Percentiles rank a stretch among this genome's conserved stretches.
phyloP scores from a whole-genome alignment of 345 rosid genomes.

The Corchorus capsularis region DNA sequence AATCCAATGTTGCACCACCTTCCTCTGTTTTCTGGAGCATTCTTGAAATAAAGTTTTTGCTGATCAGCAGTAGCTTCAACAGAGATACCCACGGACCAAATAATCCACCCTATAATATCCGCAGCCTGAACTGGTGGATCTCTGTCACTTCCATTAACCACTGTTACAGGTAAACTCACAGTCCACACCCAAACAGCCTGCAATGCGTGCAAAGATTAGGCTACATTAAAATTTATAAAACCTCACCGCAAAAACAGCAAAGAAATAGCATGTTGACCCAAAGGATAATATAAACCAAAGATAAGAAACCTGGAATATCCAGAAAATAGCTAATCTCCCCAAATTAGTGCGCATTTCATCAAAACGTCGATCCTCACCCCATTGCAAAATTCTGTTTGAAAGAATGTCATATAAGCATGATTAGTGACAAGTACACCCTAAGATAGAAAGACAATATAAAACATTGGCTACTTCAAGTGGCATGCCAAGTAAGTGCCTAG shows the following conservation, averaged over 20 bases:
- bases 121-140: slow-evolving; percentile 59
- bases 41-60: slow-evolving; percentile 80
- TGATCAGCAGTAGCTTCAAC: slow-evolving; percentile 85
- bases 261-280: neutral
- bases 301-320: slow-evolving; percentile 73
- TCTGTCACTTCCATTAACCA: slow-evolving; percentile 77
- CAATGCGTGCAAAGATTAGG: slow-evolving; percentile 11
- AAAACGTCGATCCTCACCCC: slow-evolving; percentile 95
- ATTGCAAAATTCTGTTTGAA: slow-evolving; percentile 68
- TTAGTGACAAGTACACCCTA: neutral
- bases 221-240: slow-evolving; percentile 6
- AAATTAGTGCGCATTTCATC: slow-evolving; percentile 82
- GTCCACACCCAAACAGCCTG: slow-evolving; percentile 99
- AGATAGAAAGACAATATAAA: neutral
- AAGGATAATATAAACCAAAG: slow-evolving; percentile 7
- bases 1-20: slow-evolving; percentile 83
- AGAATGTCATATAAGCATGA: neutral
- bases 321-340: slow-evolving; percentile 73
- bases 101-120: slow-evolving; percentile 84
- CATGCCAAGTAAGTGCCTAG: neutral
- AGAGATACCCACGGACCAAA: slow-evolving; percentile 65
- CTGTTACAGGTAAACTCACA: slow-evolving; percentile 86
- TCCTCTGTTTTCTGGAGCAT: slow-evolving; percentile 75
- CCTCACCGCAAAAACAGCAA: neutral
- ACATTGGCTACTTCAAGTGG: neutral